phyloP scores from a whole-genome alignment of 805 yeast species.

The Ogataea salicorniae region DNA sequence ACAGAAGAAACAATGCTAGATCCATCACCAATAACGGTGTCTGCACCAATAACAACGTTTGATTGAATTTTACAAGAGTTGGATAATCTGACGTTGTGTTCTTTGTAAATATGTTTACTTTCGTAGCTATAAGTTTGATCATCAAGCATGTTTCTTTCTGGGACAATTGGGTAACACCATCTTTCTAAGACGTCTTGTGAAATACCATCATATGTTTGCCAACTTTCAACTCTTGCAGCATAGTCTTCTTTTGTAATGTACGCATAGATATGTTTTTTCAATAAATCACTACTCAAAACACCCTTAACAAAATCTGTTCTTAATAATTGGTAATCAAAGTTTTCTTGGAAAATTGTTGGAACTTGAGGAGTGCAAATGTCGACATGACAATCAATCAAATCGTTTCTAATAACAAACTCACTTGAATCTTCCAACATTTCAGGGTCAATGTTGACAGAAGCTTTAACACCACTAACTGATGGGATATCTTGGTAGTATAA shows the following conservation, averaged over 20 bases:
- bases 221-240: slow-evolving; percentile 93
- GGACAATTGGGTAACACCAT: slow-evolving; percentile 89
- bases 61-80: slow-evolving; percentile 85
- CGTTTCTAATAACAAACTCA: slow-evolving; percentile 80
- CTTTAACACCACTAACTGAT: slow-evolving; percentile 39
- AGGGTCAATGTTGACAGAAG: slow-evolving; percentile 65
- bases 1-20: slow-evolving; percentile 62
- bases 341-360: slow-evolving; percentile 93
- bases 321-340: slow-evolving; percentile 86
- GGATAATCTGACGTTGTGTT: slow-evolving; percentile 80
- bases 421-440: slow-evolving; percentile 75
- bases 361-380: slow-evolving; percentile 94
- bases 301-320: slow-evolving; percentile 89
- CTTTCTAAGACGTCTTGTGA: slow-evolving; percentile 86
- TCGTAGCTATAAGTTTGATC: slow-evolving; percentile 76
- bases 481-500: slow-evolving; percentile 80
- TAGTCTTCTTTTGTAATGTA: slow-evolving; percentile 75
- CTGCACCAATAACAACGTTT: slow-evolving; percentile 77
- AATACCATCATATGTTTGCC: slow-evolving; percentile 89
- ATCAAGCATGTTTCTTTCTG: slow-evolving; percentile 72
- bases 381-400: slow-evolving; percentile 91
- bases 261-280: slow-evolving; percentile 87
- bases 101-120: slow-evolving; percentile 84
- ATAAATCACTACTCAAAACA: slow-evolving; percentile 80
- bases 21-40: slow-evolving; percentile 72